These are phyloP conservation scores for Allantophomopsis lycopodina DNA, from an alignment of 2,329 filamentous ascomycete species.

Conservation along the genomic window DNA sequence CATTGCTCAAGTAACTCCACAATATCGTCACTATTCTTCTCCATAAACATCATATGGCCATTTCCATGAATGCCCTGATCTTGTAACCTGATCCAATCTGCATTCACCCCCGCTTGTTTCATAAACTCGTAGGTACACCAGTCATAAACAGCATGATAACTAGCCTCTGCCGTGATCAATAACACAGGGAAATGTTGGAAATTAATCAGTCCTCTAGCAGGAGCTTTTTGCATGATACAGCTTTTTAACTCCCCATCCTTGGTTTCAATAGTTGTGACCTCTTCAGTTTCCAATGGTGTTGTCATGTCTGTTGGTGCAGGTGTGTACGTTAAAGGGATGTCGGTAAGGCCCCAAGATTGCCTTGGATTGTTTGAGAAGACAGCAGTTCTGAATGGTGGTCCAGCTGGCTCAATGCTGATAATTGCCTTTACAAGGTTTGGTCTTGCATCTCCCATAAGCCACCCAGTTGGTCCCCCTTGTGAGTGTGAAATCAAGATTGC, in stretches of 20 bases:
- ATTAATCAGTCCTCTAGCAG: constrained; percentile 21
- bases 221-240: constrained; percentile 21
- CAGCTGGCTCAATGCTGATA: constrained; percentile 29
- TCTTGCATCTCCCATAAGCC: constrained; percentile 25
- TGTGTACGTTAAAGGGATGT: constrained; percentile 32
- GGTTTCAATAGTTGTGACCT: neutral
- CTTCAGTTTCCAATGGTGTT: neutral
- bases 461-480: constrained; percentile 21
- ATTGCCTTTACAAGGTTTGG: constrained; percentile 26
- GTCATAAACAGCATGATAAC: constrained; percentile 31
- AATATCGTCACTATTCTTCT: constrained; percentile 28
- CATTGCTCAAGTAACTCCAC: constrained; percentile 13
- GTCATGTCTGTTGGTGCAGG: constrained; percentile 12
- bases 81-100: constrained; percentile 22
- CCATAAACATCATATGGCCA: constrained; percentile 31
- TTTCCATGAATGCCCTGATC: constrained; percentile 25
- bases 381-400: constrained; percentile 28
- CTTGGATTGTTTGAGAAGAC: neutral
- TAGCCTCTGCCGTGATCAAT: constrained; percentile 26
- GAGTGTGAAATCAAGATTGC: constrained; percentile 21
- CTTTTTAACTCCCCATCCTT: constrained; percentile 2
- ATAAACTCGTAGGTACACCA: constrained; percentile 26
- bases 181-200: constrained; percentile 21
- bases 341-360: constrained; percentile 29
- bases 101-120: constrained; percentile 25